These are phyloP conservation scores for Penicillium sp. DNA, from an alignment of 2,329 filamentous ascomycete genomes.

Conservation along the genomic window DNA sequence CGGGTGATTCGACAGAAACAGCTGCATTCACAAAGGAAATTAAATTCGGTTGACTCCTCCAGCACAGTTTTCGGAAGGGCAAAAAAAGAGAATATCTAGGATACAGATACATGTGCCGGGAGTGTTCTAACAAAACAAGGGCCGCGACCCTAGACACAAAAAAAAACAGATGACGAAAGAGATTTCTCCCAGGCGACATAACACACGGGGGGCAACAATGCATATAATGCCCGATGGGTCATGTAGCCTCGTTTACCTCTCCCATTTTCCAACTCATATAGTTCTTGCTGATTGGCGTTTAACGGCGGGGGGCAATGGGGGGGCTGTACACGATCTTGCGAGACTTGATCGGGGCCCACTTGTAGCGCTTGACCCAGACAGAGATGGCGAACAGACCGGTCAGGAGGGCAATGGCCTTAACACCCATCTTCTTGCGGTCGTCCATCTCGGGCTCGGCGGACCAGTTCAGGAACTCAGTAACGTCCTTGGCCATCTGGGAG, in stretches of 20 bases:
- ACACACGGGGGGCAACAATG: constrained; percentile 25
- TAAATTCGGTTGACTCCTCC: constrained; percentile 39
- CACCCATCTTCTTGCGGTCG: constrained; percentile 98
- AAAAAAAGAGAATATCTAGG: constrained; percentile 43
- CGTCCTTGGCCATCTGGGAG: constrained; percentile 99
- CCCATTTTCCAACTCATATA: constrained; percentile 33
- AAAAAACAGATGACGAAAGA: constrained; percentile 27
- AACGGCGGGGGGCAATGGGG: constrained; percentile 51
- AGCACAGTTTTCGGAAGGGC: constrained; percentile 40
- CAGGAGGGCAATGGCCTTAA: constrained; percentile 87
- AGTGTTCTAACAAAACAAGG: constrained; percentile 41
- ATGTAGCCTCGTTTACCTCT: constrained; percentile 26
- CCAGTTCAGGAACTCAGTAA: constrained; percentile 99
- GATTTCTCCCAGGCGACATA: constrained; percentile 21
- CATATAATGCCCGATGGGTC: constrained; percentile 27
- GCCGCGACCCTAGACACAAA: constrained; percentile 32
- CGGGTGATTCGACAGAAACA: neutral
- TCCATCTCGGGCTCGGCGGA: constrained; percentile 99
- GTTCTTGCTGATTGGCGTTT: constrained; percentile 28
- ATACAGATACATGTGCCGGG: constrained; percentile 45
- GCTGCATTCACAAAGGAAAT: constrained; percentile 38
- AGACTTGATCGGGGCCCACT: constrained; percentile 95
- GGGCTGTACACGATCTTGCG: constrained; percentile 90
- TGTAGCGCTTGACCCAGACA: constrained; percentile 99
- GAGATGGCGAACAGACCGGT: constrained; percentile 80